Conservation (phyloP, 2,329 filamentous ascomycete genomes). For the Rhinocladiella similis region DNA sequence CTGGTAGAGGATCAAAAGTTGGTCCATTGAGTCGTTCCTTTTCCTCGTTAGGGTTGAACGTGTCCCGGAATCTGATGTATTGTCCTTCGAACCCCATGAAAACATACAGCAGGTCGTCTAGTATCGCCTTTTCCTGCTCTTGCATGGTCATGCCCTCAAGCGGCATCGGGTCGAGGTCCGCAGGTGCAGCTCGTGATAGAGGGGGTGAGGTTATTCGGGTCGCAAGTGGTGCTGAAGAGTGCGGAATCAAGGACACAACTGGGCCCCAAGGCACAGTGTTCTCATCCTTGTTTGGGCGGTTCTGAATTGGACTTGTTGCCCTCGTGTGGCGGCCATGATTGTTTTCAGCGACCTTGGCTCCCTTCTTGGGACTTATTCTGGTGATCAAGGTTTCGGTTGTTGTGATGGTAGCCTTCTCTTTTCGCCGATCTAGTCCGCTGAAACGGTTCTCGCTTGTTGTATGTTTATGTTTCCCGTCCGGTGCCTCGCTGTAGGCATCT, state of each 20-base stretch:
- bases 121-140: constrained; percentile 78
- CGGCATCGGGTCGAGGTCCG: constrained; percentile 65
- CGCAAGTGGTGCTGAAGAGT: constrained; percentile 71
- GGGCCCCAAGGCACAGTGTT: constrained; percentile 68
- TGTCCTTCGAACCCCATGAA: constrained; percentile 99
- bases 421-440: constrained; percentile 26
- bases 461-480: constrained; percentile 23
- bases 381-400: constrained; percentile 42
- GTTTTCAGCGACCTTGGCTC: constrained; percentile 30
- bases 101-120: constrained; percentile 89
- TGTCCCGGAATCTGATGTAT: constrained; percentile 82
- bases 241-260: constrained; percentile 70
- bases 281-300: constrained; percentile 33
- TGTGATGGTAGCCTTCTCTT: constrained; percentile 37
- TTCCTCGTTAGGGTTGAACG: constrained; percentile 81
- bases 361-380: constrained; percentile 56
- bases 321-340: constrained; percentile 6
- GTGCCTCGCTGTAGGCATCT: constrained; percentile 18
- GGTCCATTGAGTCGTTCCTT: constrained; percentile 85
- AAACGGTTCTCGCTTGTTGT: constrained; percentile 26
- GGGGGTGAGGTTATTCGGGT: constrained; percentile 64
- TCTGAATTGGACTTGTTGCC: constrained; percentile 16
- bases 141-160: constrained; percentile 73
- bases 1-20: constrained; percentile 73
- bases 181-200: constrained; percentile 66